phyloP scores from a whole-genome alignment of 2,329 filamentous ascomycete genomes.

The Calycina herbarum region DNA sequence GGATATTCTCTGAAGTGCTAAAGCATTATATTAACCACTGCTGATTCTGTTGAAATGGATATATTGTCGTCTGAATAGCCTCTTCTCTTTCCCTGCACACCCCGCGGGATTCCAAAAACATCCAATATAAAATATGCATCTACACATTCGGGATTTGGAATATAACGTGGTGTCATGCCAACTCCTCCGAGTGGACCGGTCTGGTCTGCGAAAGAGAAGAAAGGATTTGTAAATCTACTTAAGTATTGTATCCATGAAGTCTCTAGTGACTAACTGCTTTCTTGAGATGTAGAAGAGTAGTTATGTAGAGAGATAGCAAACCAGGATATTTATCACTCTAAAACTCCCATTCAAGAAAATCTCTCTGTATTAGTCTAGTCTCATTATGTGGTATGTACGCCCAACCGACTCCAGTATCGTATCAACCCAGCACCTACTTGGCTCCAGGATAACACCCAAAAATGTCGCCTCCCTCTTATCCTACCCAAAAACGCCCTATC shows the following conservation, averaged over 20 bases:
- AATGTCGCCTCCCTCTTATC: constrained; percentile 16
- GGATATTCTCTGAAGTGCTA: background rate
- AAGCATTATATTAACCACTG: no score
- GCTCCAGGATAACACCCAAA: constrained; percentile 20
- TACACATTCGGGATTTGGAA: background rate
- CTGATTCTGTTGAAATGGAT: background rate
- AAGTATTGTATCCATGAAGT: no score
- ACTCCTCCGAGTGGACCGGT: background rate
- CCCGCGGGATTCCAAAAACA: background rate
- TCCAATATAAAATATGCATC: background rate
- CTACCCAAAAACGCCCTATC: constrained; percentile 23
- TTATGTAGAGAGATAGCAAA: no score
- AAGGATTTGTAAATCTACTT: no score
- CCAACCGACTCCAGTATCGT: constrained; percentile 9
- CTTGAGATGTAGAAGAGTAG: no score
- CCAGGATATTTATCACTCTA: background rate
- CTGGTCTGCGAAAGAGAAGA: no score
- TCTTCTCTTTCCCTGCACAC: background rate
- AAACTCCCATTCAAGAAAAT: background rate
- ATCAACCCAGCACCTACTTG: constrained; percentile 5
- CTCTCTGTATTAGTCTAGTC: constrained; percentile 19
- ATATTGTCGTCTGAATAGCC: background rate
- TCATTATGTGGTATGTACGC: constrained; percentile 20
- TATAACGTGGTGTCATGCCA: background rate
- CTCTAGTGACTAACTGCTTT: no score